These are phyloP conservation scores for Trypanosomatidae sp. DNA, from an alignment of 208 protist genomes.

Conservation along the genomic window DNA sequence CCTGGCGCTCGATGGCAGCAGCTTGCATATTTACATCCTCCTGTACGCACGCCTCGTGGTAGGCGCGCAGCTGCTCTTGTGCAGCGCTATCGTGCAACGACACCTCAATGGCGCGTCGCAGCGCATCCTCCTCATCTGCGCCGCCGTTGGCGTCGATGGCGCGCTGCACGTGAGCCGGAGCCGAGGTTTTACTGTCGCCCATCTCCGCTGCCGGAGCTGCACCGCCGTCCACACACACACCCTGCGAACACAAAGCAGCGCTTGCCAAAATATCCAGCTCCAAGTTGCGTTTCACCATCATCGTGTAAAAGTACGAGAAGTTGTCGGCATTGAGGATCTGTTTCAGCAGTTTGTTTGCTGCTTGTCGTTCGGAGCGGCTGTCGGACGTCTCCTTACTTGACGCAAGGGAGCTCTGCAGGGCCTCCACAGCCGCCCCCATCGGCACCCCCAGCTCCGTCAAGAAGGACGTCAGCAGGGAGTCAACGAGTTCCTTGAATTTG, in stretches of 20 bases:
- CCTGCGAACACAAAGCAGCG: slow-evolving; percentile 31
- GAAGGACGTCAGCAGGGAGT: slow-evolving; percentile 79
- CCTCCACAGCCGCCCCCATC: slow-evolving; percentile 49
- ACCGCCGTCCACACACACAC: slow-evolving; percentile 6
- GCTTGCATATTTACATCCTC: slow-evolving; percentile 68
- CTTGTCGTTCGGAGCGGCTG: slow-evolving; percentile 19
- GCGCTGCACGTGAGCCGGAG: slow-evolving; percentile 12
- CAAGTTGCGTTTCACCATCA: slow-evolving; percentile 93
- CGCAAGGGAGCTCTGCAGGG: slow-evolving; percentile 38
- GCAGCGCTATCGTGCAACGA: slow-evolving; percentile 59
- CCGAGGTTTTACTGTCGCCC: neutral
- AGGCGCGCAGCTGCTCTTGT: slow-evolving; percentile 35
- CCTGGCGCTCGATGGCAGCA: slow-evolving; percentile 22
- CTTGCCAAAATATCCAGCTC: slow-evolving; percentile 87
- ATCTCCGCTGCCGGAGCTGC: slow-evolving; percentile 1
- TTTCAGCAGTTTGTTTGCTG: slow-evolving; percentile 54
- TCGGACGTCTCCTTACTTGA: slow-evolving; percentile 8
- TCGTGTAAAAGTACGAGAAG: slow-evolving; percentile 85
- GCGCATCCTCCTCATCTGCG: slow-evolving; percentile 70
- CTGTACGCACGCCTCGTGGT: slow-evolving; percentile 77
- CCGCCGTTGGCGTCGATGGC: slow-evolving; percentile 47
- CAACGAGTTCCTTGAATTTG: slow-evolving; percentile 79
- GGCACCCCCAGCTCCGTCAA: slow-evolving; percentile 80
- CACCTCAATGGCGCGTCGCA: slow-evolving; percentile 67
- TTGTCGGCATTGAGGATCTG: slow-evolving; percentile 86